phyloP scores from a whole-genome alignment of 495 filamentous ascomycete species.

The Penicillium paradoxum region DNA sequence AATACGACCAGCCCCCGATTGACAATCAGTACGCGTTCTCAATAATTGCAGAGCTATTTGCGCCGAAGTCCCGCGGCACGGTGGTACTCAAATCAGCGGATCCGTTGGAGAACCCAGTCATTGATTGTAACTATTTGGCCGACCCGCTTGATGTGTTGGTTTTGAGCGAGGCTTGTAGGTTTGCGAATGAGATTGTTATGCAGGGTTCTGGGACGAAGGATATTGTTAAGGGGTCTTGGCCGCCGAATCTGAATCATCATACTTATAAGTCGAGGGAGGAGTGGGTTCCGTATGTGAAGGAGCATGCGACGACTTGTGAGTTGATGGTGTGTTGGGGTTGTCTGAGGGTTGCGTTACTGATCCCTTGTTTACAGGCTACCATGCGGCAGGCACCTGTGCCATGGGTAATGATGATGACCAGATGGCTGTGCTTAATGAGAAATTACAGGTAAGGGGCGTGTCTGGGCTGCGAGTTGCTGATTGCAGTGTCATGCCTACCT shows the following conservation, averaged over 20 bases:
- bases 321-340: not conserved
- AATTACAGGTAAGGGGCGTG: constrained; percentile 49
- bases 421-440: constrained; percentile 51
- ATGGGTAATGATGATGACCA: constrained; percentile 45
- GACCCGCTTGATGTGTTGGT: constrained; percentile 46
- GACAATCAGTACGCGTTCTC: constrained; percentile 40
- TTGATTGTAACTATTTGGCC: constrained; percentile 47
- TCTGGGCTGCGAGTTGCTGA: constrained; percentile 51
- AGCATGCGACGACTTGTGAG: constrained; percentile 51
- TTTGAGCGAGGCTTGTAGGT: constrained; percentile 44
- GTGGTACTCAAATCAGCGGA: constrained; percentile 35
- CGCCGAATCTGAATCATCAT: constrained; percentile 40
- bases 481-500: constrained; percentile 51
- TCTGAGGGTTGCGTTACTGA: constrained; percentile 1
- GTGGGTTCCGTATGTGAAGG: constrained; percentile 45
- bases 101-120: constrained; percentile 37
- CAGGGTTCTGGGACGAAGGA: constrained; percentile 49
- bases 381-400: constrained; percentile 49
- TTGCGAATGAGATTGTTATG: constrained; percentile 52
- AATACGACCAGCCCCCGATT: constrained; percentile 42
- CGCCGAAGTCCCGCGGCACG: constrained; percentile 38
- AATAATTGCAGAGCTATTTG: constrained; percentile 38
- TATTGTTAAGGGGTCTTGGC: constrained; percentile 54
- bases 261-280: constrained; percentile 43
- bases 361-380: constrained; percentile 32